Base-by-base conservation (phyloP, 2,329 filamentous ascomycete species). In the Aspergillus sergii region DNA sequence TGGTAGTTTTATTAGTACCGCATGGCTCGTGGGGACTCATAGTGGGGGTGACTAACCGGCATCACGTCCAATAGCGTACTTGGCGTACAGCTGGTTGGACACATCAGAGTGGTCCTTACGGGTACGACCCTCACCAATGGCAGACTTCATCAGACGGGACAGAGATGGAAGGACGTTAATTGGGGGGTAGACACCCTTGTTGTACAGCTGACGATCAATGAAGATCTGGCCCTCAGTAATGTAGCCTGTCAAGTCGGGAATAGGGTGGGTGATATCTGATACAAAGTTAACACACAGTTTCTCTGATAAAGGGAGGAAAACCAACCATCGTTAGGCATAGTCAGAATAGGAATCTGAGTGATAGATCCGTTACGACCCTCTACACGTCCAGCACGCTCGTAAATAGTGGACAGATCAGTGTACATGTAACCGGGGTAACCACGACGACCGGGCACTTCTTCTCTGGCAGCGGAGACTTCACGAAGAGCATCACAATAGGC, bases 361-460 rank as follows among this genome's bases (percentile, higher is more conserved):
- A 99, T 99, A 73, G 95, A 99, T 65, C 96, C 95, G 75, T 98
- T 97, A 73, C 96, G 92, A 72, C 96, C 96, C 75, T 93, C 86
- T 57, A 99, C 95, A 91, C 95, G 95, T 76, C 95, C 95, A 72
- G 95, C 95, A 84, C 95, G 94, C 83, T 99, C 95, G 86, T 99
- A 99, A 75, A 99, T 97, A 76, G 95, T 99, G 64, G 95, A 97
- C 89, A 99, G 91, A 88, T 99, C 96, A 72, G 95, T 99, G 86
- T 99, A 99, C 95, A 99, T 99, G 87, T 99, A 99, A 92, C 95
- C 95, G 59, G 95, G 95, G 85, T 95, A 99, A 87, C 95, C 95
- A 89, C 95, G 94, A 80, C 95, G 94, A 86, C 95, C 95, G 46
- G 95, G 95, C 50, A 99, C 95, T 89, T 99, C 95, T 86, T 99